Percentiles rank a stretch among this genome's conserved stretches.
phyloP scores from a whole-genome alignment of 257 asterid species.

The Solanum arcanum region DNA sequence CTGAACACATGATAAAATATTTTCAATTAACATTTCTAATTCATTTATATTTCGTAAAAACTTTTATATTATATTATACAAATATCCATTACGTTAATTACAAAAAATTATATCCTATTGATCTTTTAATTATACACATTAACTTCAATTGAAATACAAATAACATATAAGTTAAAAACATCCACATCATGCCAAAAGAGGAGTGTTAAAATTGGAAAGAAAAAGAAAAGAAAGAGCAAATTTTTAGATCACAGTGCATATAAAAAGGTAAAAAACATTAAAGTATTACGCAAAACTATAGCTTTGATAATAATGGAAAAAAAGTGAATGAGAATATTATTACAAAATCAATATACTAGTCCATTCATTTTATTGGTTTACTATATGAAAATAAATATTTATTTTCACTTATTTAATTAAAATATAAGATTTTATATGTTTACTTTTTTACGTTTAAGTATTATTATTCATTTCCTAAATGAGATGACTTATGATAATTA shows the following conservation, averaged over 20 bases:
- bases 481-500: neutral
- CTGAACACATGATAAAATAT: too few species aligned
- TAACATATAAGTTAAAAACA: neutral
- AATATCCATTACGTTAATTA: fast-evolving
- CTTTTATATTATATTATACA: too few species aligned
- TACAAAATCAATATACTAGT: neutral
- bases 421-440: too few species aligned
- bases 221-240: neutral
- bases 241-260: neutral
- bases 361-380: neutral
- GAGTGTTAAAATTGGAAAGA: neutral
- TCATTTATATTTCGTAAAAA: neutral
- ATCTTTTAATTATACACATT: too few species aligned
- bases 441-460: too few species aligned
- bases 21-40: too few species aligned
- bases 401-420: neutral
- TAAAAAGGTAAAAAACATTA: neutral
- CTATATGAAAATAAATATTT: too few species aligned
- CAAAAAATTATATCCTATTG: too few species aligned
- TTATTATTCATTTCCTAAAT: neutral
- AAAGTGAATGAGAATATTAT: neutral
- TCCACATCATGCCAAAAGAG: neutral
- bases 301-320: neutral
- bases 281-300: neutral
- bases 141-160: too few species aligned